Evolutionary conservation across 75 land plant genomes (phyloP), one percentile per base, ranked within the genome.

Genomic region (Pseudotsuga menziesii): DNA sequence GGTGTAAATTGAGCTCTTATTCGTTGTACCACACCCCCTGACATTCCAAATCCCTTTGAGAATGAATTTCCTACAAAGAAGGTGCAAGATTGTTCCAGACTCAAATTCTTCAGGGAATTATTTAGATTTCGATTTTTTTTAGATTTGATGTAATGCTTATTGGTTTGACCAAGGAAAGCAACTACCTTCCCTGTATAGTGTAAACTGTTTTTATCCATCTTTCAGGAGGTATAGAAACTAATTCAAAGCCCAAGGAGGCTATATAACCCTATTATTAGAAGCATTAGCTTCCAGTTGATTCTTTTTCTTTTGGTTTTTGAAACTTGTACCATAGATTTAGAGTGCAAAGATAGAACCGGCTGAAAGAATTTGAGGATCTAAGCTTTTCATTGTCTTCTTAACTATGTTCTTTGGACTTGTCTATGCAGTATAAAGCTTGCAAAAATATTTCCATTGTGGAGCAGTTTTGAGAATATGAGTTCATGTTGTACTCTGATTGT

Each of bases 1-100:
- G n/a, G n/a, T n/a, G 89, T 95, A 56, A 95, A 93, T 58, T 95
- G 98, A 96, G 96, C 98, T 57, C 87, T 95, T 29, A 95, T 95
- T 58, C 86, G 98, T 26, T 95, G 93, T 80, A 89, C 96, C 63
- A 85, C 92, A 9, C 98, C 98, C n/a, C n/a, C n/a, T n/a, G n/a
- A n/a, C n/a, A n/a, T n/a, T n/a, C n/a, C n/a, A n/a, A n/a, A n/a
- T n/a, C 91, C 96, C 11, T 84, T 91, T 29, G 96, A 91, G 69
- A 56, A 69, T 0, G 89, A 89, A 76, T 62, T 77, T 58, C 83
- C 78, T 15, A 83, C 57, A 23, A 82, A 84, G 78, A 67, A 67
- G n/a, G 88, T 32, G 23, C 22, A 79, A 85, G 72, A 85, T 76
- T 20, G 86, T 82, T 48, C 74, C 87, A 22, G 73, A 72, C 14